Conservation (phyloP, 2,329 filamentous ascomycete genomes). For the Ciborinia camelliae region DNA sequence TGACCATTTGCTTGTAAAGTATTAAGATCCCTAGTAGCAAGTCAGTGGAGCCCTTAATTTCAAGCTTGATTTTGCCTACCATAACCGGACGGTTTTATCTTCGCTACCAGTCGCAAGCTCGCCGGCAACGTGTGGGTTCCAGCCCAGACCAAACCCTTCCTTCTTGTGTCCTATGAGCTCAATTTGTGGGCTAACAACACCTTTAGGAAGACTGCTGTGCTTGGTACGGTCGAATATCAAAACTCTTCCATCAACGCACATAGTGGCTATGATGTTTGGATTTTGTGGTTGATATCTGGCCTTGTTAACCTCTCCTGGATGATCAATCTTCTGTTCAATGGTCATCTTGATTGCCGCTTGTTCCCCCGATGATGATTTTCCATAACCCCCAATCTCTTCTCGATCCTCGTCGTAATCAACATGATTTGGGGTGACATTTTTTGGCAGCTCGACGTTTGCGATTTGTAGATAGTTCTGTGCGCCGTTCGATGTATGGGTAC, state of each 20-base stretch:
- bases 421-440: slow-evolving; percentile 67
- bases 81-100: slow-evolving; percentile 86
- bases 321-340: slow-evolving; percentile 92
- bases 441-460: slow-evolving; percentile 89
- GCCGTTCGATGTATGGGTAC: slow-evolving; percentile 87
- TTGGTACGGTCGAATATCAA: slow-evolving; percentile 96
- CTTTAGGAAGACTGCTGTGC: slow-evolving; percentile 72
- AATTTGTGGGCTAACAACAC: slow-evolving; percentile 48
- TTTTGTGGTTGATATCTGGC: slow-evolving; percentile 97
- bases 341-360: slow-evolving; percentile 77
- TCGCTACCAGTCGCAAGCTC: slow-evolving; percentile 87
- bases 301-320: slow-evolving; percentile 97
- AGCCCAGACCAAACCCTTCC: slow-evolving; percentile 90
- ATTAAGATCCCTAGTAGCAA: slow-evolving; percentile 66
- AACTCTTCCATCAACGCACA: slow-evolving; percentile 82
- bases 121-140: slow-evolving; percentile 78
- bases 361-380: slow-evolving; percentile 63
- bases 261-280: slow-evolving; percentile 90
- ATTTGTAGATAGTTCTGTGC: slow-evolving; percentile 92
- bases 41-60: slow-evolving; percentile 3
- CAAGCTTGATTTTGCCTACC: slow-evolving; percentile 51
- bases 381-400: slow-evolving; percentile 92
- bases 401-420: slow-evolving; percentile 87
- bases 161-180: slow-evolving; percentile 77
- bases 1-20: slow-evolving; percentile 68